Base-by-base conservation (phyloP, 306 rosid species). In the Albizia julibrissin region DNA sequence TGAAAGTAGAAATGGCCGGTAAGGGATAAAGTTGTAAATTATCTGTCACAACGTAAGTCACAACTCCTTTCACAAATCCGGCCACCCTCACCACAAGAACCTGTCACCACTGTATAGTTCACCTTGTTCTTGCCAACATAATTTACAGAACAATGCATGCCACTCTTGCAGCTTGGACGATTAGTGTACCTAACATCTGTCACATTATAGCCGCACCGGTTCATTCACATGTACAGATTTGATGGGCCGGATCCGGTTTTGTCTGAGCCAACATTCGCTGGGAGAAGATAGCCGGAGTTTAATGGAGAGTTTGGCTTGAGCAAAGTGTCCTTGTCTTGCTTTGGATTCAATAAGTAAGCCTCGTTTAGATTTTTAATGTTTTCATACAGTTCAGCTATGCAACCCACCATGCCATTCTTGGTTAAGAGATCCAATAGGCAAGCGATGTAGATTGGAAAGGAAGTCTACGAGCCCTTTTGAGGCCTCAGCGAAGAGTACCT, bases 21-120 rank as follows among this genome's bases (percentile, higher is more conserved):
- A 89, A 43, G 10, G 82, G 86, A 31, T 15, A 44, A n/a, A 88
- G 72, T 0, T 58, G 44, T 4, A 89, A 64, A 62, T 87, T 89
- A 81, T 87, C 90, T 83, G 64, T 89, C 27, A 85, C 87, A 86
- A 80, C 83, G 27, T 87, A 85, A 1, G 88, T 87, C 8, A 80
- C 82, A 0, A 82, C 70, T 6, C 54, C 88, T 47, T 80, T 84
- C 54, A 86, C 90, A 56, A 75, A 87, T 0, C n/a, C n/a, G n/a
- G n/a, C 92, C 89, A 54, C 24, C 21, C 22, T 50, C n/a, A 50
- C 21, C 22, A 16, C 1, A 19, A 50, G 58, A 50, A 50, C 22
- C 22, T 50, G 22, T 50, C n/a, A 19, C 59, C 59, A 16, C 3
- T 52, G 59, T 16, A 19, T 16, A 19, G 15, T 47, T 10, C 12